Conservation (phyloP, 1,284 basidiomycete genomes). For the Trichosporon faecale region DNA sequence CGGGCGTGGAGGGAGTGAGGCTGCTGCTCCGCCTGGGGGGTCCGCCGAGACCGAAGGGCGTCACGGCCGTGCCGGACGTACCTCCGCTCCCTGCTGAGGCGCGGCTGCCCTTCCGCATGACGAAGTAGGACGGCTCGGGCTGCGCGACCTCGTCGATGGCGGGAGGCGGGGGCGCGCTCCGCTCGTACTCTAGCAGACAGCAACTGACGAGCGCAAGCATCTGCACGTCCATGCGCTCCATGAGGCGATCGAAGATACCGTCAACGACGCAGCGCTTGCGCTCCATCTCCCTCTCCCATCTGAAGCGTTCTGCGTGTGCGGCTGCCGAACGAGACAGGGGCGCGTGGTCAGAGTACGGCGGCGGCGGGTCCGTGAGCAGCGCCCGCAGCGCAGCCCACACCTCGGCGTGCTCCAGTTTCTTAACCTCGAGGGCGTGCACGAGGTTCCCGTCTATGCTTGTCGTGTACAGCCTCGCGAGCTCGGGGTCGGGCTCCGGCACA, state of each 20-base stretch:
- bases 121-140: constrained; percentile 49
- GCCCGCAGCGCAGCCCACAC: constrained; percentile 65
- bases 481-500: constrained; percentile 58
- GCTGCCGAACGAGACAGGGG: constrained; percentile 18
- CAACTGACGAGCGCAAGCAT: constrained; percentile 75
- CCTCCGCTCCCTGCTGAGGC: not conserved
- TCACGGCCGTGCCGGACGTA: not conserved
- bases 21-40: constrained; percentile 13
- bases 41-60: not conserved
- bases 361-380: constrained; percentile 51
- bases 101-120: constrained; percentile 26
- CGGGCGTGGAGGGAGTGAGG: constrained; percentile 11
- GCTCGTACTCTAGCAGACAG: constrained; percentile 57
- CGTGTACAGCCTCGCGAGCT: constrained; percentile 65
- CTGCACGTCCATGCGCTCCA: constrained; percentile 68
- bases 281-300: constrained; percentile 43
- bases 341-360: constrained; percentile 31
- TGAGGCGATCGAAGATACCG: constrained; percentile 63
- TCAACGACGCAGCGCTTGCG: constrained; percentile 42
- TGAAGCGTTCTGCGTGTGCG: constrained; percentile 27
- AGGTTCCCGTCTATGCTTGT: constrained; percentile 60
- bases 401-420: constrained; percentile 67
- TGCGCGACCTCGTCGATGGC: constrained; percentile 24
- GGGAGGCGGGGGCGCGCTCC: constrained; percentile 24
- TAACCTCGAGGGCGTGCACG: constrained; percentile 59